Percentiles rank a stretch among this genome's conserved stretches.
Conservation (phyloP, 2,329 filamentous ascomycete species). For the Penicillium sp. region DNA sequence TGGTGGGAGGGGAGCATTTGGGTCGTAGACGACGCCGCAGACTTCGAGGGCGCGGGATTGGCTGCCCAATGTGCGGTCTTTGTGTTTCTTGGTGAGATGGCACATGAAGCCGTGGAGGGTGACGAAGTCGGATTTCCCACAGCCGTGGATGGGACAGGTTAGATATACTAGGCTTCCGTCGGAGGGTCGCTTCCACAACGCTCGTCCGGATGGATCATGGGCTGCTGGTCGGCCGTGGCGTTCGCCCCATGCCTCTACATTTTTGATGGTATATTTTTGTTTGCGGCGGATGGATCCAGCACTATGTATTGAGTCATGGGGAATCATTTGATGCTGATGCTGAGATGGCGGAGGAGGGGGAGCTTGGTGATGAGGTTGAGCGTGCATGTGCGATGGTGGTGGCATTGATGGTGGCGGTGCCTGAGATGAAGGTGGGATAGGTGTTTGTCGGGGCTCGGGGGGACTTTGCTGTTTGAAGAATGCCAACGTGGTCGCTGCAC, state of each 20-base stretch:
- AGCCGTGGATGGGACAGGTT: slow-evolving; percentile 40
- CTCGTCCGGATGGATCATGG: slow-evolving; percentile 40
- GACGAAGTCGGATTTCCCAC: slow-evolving; percentile 43
- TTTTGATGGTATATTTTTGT: slow-evolving; percentile 45
- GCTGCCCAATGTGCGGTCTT: slow-evolving; percentile 42
- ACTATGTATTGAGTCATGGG: slow-evolving; percentile 29
- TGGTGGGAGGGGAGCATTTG: slow-evolving; percentile 38
- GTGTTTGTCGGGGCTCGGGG: slow-evolving; percentile 36
- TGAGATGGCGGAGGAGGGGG: slow-evolving; percentile 11
- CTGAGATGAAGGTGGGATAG: slow-evolving; percentile 28
- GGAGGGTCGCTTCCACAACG: slow-evolving; percentile 43
- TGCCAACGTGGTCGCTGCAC: slow-evolving; percentile 42
- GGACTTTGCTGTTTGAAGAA: slow-evolving; percentile 46
- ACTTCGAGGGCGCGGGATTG: slow-evolving; percentile 43
- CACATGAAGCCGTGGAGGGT: slow-evolving; percentile 46
- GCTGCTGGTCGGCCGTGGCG: slow-evolving; percentile 43
- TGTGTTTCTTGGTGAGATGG: slow-evolving; percentile 45
- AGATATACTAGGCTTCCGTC: slow-evolving; percentile 41
- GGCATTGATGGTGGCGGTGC: slow-evolving; percentile 22
- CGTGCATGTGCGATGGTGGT: slow-evolving; percentile 25
- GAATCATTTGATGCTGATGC: slow-evolving; percentile 18
- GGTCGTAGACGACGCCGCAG: slow-evolving; percentile 41
- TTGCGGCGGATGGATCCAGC: slow-evolving; percentile 37
- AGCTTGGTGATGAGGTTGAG: slow-evolving; percentile 21
- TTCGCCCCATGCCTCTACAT: slow-evolving; percentile 44